A percentile compares a stretch with the other conserved stretches of the same genome.
Evolutionary conservation across 495 filamentous ascomycete species (phyloP).

Genomic region (Penicillium nucicola): DNA sequence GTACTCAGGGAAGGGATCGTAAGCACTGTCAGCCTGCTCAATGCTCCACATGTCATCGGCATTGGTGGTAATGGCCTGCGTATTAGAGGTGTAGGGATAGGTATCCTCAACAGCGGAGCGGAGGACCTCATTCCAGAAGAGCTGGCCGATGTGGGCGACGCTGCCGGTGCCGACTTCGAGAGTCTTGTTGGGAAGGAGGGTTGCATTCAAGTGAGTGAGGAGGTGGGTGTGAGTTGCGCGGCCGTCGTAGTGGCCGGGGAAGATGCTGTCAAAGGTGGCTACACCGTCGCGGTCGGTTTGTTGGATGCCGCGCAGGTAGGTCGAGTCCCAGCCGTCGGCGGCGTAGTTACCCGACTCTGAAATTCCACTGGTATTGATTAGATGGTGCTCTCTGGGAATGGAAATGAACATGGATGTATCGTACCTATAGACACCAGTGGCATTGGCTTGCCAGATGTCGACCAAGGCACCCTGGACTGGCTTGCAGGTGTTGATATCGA

Average conservation of each 20-base stretch:
- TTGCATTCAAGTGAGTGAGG: conserved; percentile 46
- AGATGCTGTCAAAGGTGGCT: conserved; percentile 52
- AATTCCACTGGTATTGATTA: conserved; percentile 24
- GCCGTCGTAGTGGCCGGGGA: conserved; percentile 59
- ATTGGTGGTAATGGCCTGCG: conserved; percentile 48
- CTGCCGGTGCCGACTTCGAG: conserved; percentile 42
- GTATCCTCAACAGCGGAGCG: conserved; percentile 52
- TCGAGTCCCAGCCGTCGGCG: conserved; percentile 38
- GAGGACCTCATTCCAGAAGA: conserved; percentile 62
- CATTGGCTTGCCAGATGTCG: conserved; percentile 45
- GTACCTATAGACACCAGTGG: conserved; percentile 51
- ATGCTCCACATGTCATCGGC: conserved; percentile 36
- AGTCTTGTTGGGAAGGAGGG: conserved; percentile 44
- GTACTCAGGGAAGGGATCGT: conserved; percentile 37
- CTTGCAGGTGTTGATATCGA: conserved; percentile 40
- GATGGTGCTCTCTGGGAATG: background rate
- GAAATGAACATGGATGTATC: background rate
- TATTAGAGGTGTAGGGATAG: conserved; percentile 56
- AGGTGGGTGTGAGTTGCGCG: conserved; percentile 60
- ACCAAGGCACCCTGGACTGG: conserved; percentile 31
- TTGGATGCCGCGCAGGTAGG: conserved; percentile 53
- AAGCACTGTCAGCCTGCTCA: conserved; percentile 26
- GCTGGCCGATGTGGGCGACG: conserved; percentile 43
- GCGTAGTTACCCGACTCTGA: conserved; percentile 34
- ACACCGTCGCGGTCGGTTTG: conserved; percentile 54